Evolutionary conservation across 495 filamentous ascomycete species (phyloP).

Genomic region (Sphaerosporella brunnea): DNA sequence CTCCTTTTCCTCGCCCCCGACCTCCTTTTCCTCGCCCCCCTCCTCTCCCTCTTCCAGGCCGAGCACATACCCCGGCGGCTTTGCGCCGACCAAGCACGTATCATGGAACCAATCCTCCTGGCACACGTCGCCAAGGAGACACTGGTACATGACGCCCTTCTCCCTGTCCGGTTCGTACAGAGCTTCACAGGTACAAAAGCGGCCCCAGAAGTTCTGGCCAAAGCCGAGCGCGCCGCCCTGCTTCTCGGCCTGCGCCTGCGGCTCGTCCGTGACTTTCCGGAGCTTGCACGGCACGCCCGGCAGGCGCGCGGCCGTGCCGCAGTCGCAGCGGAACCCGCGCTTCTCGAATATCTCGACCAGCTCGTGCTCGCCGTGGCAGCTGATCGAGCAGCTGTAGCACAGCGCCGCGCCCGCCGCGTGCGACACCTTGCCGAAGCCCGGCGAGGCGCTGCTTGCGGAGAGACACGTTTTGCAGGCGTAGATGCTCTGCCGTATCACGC

Average conservation of each 20-base stretch:
- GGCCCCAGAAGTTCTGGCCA: slow-evolving; percentile 85
- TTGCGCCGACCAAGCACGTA: slow-evolving; percentile 67
- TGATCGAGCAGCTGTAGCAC: slow-evolving; percentile 91
- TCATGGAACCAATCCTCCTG: slow-evolving; percentile 99
- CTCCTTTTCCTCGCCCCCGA: neutral
- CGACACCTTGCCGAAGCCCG: slow-evolving; percentile 5
- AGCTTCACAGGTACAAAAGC: slow-evolving; percentile 77
- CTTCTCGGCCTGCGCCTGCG: slow-evolving; percentile 43
- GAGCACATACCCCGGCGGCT: slow-evolving; percentile 30
- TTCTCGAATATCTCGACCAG: slow-evolving; percentile 94
- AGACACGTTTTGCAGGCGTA: slow-evolving; percentile 90
- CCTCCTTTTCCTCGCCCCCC: slow-evolving; percentile 1
- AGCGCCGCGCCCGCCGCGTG: slow-evolving; percentile 45
- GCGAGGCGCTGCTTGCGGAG: slow-evolving; percentile 42
- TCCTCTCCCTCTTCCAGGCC: slow-evolving; percentile 11
- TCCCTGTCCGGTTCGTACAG: slow-evolving; percentile 72
- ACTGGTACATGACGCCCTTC: slow-evolving; percentile 99
- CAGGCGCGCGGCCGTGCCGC: slow-evolving; percentile 73
- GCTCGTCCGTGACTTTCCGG: slow-evolving; percentile 49
- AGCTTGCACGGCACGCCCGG: slow-evolving; percentile 45
- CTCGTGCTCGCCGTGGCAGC: slow-evolving; percentile 87
- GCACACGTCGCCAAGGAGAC: slow-evolving; percentile 67
- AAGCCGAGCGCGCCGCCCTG: slow-evolving; percentile 84
- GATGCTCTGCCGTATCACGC: slow-evolving; percentile 65
- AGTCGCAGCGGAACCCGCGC: slow-evolving; percentile 91